Base-by-base conservation (phyloP, 2,329 filamentous ascomycete genomes). In the Zasmidium cellare region DNA sequence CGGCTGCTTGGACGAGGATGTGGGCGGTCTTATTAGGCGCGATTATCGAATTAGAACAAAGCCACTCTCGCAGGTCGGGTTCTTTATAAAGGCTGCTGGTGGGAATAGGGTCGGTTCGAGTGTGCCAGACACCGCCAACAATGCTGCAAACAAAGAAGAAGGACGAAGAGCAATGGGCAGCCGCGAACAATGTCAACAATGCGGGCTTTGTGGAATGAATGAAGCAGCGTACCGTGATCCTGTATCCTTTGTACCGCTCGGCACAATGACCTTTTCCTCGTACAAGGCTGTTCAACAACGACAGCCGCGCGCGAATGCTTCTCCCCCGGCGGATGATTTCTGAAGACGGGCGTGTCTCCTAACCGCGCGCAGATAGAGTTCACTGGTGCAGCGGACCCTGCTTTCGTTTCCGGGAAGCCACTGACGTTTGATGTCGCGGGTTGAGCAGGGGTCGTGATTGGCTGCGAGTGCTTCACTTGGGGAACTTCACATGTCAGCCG, bases 281-380 rank as follows among this genome's bases (percentile, higher is more conserved):
- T 6, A 38, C 7, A 16, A 24, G 7, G 35, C 35, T 14, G 31
- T 38, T 7, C 25, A 25, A 23, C 49, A 50, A 18, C 24, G 28
- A 12, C 28, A 50, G n/a, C n/a, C 28, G 28, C 28, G 28, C 28
- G 28, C 28, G 28, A 31, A 31, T 31, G n/a, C n/a, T n/a, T n/a
- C n/a, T n/a, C n/a, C n/a, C n/a, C n/a, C n/a, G n/a, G n/a, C n/a
- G n/a, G 18, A 25, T 41, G 20, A 35, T 20, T 31, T 25, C 14
- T 23, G n/a, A 19, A n/a, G 14, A 38, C n/a, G n/a, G n/a, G 18
- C 19, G 49, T 51, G 23, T 44, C 50, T 23, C 35, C 14, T 52
- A n/a, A 44, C 18, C 18, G 50, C 20, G 19, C 38, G 11, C n/a
- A 24, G 12, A 52, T 45, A 52, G 50, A 52, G 50, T 52, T 52